phyloP scores from a whole-genome alignment of 1,284 basidiomycete genomes.

The Microbotryum scabiosae region DNA sequence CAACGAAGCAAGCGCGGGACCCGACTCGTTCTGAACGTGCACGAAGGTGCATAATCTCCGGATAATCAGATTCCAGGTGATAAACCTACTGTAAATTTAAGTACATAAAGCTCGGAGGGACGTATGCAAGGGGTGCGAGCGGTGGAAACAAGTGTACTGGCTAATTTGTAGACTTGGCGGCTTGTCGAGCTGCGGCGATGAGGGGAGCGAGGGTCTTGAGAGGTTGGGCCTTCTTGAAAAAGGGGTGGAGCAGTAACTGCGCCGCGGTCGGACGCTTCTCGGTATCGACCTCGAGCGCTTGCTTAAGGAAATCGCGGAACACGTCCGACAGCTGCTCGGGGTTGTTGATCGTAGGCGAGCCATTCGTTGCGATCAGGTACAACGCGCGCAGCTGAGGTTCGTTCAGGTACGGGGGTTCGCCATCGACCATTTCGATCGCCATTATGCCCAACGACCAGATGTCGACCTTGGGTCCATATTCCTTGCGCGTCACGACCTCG shows the following conservation, averaged over 20 bases:
- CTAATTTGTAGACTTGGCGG: constrained; percentile 22
- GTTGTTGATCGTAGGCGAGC: constrained; percentile 94
- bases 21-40: too few species aligned
- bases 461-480: constrained; percentile 97
- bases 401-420: constrained; percentile 94
- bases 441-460: constrained; percentile 98
- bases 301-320: constrained; percentile 86
- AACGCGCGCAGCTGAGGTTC: constrained; percentile 75
- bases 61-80: too few species aligned
- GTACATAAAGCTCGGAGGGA: too few species aligned
- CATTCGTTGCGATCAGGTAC: constrained; percentile 95
- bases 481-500: constrained; percentile 94
- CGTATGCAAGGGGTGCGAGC: too few species aligned
- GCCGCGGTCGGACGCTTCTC: constrained; percentile 85
- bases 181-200: constrained; percentile 84
- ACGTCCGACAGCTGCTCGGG: constrained; percentile 76
- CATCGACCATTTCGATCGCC: constrained; percentile 99
- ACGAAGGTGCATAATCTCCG: too few species aligned
- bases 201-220: constrained; percentile 76
- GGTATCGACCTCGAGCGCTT: constrained; percentile 87
- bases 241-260: constrained; percentile 55
- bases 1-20: too few species aligned
- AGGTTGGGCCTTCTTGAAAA: constrained; percentile 44
- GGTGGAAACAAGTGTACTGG: too few species aligned
- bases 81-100: too few species aligned